These are phyloP conservation scores for Mucor lusitanicus DNA, from an alignment of 371 early-diverging fungal genomes.

Conservation along the genomic window DNA sequence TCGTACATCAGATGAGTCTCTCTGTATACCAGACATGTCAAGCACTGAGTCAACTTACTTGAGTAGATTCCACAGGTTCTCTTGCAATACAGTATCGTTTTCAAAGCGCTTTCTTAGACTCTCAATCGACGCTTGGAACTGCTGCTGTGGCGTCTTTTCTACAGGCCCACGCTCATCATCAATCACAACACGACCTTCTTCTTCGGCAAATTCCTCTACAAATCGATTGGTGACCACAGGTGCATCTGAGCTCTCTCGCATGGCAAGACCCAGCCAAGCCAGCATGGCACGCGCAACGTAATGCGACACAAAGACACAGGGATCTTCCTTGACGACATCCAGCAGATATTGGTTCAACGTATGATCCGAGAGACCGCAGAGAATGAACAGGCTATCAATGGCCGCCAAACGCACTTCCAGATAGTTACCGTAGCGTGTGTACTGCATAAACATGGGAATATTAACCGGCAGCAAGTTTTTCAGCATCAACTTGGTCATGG, in stretches of 20 bases:
- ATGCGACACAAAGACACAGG: conserved; percentile 54
- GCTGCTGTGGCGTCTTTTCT: conserved; percentile 33
- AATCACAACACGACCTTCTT: conserved; percentile 42
- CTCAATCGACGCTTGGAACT: conserved; percentile 35
- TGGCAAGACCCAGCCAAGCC: conserved; percentile 56
- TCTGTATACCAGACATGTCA: too few relatives aligned
- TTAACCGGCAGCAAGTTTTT: conserved; percentile 67
- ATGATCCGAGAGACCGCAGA: conserved; percentile 59
- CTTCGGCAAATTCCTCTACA: conserved; percentile 52
- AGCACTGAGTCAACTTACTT: conserved; percentile 27
- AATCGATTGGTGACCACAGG: conserved; percentile 6
- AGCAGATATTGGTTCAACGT: conserved; percentile 54
- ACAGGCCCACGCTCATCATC: conserved; percentile 31
- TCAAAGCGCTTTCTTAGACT: conserved; percentile 41
- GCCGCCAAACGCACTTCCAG: conserved; percentile 65
- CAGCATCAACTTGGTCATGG: conserved; percentile 58
- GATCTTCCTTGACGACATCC: conserved; percentile 60
- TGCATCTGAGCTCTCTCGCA: conserved; percentile 35
- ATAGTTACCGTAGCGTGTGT: conserved; percentile 67
- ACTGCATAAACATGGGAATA: conserved; percentile 63
- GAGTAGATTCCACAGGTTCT: conserved; percentile 41
- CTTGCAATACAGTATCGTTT: conserved; percentile 34
- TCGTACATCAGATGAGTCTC: too few relatives aligned
- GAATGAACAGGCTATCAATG: conserved; percentile 63
- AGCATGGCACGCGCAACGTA: conserved; percentile 50